Percentiles rank a stretch among this genome's conserved stretches.
Conservation (phyloP, 2,329 filamentous ascomycete species). For the Chrysoporthe deuterocubensis region DNA sequence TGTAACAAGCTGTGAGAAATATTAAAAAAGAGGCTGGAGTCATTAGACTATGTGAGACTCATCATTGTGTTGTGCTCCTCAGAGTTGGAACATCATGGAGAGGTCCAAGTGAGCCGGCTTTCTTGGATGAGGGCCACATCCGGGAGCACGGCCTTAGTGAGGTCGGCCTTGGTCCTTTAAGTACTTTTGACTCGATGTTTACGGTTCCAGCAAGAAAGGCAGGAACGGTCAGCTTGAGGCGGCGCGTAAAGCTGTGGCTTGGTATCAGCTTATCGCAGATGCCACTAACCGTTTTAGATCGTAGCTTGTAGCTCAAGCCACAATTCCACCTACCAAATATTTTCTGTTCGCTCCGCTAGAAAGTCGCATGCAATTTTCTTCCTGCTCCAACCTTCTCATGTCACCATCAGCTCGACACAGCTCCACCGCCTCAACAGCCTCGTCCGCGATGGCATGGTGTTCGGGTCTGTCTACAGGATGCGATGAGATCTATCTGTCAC, state of each 20-base stretch:
- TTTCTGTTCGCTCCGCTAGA: not conserved
- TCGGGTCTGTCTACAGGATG: not conserved
- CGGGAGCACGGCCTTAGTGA: slow-evolving; percentile 19
- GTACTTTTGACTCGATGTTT: slow-evolving; percentile 28
- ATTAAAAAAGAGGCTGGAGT: not conserved
- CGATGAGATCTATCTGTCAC: not conserved
- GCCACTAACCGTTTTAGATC: not conserved
- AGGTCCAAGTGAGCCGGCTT: slow-evolving; percentile 6
- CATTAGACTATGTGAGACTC: slow-evolving; percentile 13
- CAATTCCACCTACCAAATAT: slow-evolving; percentile 6
- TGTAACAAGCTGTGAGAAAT: not conserved
- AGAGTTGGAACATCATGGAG: slow-evolving; percentile 20
- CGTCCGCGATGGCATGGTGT: not conserved
- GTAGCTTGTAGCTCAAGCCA: slow-evolving; percentile 1
- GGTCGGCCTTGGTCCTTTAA: slow-evolving; percentile 23
- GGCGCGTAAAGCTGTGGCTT: slow-evolving; percentile 6
- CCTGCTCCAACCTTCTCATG: not conserved
- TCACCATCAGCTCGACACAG: not conserved
- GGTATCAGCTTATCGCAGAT: not conserved
- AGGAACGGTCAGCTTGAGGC: slow-evolving; percentile 14
- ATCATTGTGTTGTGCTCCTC: slow-evolving; percentile 22
- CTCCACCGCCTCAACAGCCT: not conserved
- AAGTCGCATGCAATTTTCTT: slow-evolving; percentile 3
- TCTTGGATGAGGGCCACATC: slow-evolving; percentile 18
- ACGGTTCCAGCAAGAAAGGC: not conserved